Evolutionary conservation across 2,329 filamentous ascomycete species (phyloP), one percentile per base, ranked within the genome.

Genomic region (Pseudogymnoascus sp.): DNA sequence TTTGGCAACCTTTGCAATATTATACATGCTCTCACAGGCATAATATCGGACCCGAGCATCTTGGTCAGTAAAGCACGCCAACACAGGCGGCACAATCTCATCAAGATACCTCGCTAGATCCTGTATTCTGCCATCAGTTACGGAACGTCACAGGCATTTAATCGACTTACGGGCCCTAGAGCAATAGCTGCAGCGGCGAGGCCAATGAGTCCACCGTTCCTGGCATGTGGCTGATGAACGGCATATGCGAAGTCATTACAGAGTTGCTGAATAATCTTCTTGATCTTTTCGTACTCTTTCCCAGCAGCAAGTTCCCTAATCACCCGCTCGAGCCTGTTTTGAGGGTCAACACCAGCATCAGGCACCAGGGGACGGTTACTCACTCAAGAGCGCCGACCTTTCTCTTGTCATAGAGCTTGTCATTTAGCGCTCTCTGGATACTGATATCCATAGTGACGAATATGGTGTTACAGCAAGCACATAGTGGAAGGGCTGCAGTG

Each of bases 21-120:
- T 99, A 78, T 99, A 99, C 94, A 99, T 99, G 75, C 92, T 95
- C 79, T 99, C 94, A 77, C 94, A 99, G 25, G 94, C 94, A 77
- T 99, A 99, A 75, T 99, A 99, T 66, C 94, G 85, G 33, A 97
- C 94, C 63, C 94, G 85, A 29, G 94, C 92, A 88, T 99, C 94
- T 79, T 97, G 94, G 69, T 99, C 95, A 63, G 90, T 91, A 76
- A 99, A 99, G 79, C 95, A 99, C 60, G 94, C 94, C 51, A 99
- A 83, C 4, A 99, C 94, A 2, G 95, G 95, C 51, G 93, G 93
- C 0, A 99, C 93, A 69, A 99, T 97, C 69, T 92, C 88, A 72
- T 92, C 88, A 59, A 99, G 83, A 74, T 97, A 97, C 65, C 88
- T 88, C 33, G 94, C 92, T 62, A 99, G 85, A 74, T 96, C 93